A percentile compares a stretch with the other conserved stretches of the same genome.
phyloP scores from a whole-genome alignment of 2,329 filamentous ascomycete genomes.

The Beauveria australis region DNA sequence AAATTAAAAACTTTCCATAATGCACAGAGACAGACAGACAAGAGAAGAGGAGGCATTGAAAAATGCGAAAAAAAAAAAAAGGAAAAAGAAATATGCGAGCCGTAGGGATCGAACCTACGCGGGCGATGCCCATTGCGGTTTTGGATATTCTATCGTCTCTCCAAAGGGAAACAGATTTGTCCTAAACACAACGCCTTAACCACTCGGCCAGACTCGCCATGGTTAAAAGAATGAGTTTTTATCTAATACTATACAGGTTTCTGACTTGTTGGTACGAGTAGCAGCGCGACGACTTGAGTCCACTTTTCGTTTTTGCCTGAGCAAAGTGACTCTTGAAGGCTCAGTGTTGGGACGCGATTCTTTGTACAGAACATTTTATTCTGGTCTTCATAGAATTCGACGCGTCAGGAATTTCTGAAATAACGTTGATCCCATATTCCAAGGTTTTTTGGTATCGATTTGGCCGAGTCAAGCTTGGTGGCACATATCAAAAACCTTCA shows the following conservation, averaged over 20 bases:
- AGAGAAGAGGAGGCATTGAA: no score
- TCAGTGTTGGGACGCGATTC: neutral
- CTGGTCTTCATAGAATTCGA: no score
- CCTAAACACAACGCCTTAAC: conserved; percentile 51
- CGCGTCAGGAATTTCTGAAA: no score
- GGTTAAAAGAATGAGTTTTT: neutral
- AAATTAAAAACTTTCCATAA: no score
- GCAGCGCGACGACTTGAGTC: neutral
- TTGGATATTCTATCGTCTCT: conserved; percentile 14
- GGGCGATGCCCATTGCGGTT: conserved; percentile 34
- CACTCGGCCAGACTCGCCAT: conserved; percentile 42
- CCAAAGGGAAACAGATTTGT: conserved; percentile 6
- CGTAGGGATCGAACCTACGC: conserved; percentile 46
- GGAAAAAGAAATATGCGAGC: conserved; percentile 31
- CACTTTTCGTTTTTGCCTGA: conserved; percentile 8
- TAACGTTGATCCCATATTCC: no score
- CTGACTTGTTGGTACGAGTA: no score
- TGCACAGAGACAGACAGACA: neutral
- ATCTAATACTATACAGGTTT: neutral
- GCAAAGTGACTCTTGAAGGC: neutral
- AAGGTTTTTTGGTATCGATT: no score
- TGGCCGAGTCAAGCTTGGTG: neutral
- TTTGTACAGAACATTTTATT: neutral
- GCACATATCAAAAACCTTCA: neutral
- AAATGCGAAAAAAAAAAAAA: conserved; percentile 2